Evolutionary conservation across 2,329 filamentous ascomycete genomes (phyloP).

Genomic region (Drechslera avenae): DNA sequence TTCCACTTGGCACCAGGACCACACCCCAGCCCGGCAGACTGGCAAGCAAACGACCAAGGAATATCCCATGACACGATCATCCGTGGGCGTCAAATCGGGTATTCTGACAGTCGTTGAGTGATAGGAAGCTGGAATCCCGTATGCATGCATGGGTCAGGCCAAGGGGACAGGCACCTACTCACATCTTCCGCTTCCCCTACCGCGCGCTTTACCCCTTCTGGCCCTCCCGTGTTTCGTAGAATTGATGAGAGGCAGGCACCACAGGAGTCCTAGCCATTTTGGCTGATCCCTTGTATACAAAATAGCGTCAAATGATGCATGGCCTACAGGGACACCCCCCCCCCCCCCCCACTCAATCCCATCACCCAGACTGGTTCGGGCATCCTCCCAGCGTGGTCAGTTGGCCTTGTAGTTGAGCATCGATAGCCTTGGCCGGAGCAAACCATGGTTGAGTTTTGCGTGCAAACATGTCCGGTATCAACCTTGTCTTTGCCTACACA

Average conservation of each 20-base stretch:
- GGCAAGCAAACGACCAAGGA: constrained; percentile 8
- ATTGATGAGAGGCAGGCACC: constrained; percentile 5
- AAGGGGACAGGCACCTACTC: neutral
- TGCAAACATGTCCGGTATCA: too few relatives aligned
- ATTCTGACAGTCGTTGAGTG: constrained; percentile 15
- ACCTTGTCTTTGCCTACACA: too few relatives aligned
- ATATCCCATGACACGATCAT: constrained; percentile 4
- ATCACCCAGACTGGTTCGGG: neutral
- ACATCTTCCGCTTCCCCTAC: constrained; percentile 13
- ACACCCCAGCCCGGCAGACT: neutral
- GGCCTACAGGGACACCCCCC: neutral
- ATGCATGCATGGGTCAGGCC: constrained; percentile 5
- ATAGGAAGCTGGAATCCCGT: neutral
- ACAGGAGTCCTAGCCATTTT: constrained; percentile 1
- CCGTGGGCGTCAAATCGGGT: neutral
- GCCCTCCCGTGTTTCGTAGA: constrained; percentile 1
- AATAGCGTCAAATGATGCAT: constrained; percentile 1
- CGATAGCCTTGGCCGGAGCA: neutral
- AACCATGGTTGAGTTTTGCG: too few relatives aligned
- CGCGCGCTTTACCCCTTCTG: constrained; percentile 7
- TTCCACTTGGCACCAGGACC: constrained; percentile 3
- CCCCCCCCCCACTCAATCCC: neutral
- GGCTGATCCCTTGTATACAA: constrained; percentile 6
- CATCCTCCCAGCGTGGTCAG: neutral
- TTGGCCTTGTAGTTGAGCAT: neutral